Conservation (phyloP, 805 yeast species). For the Barnettozyma populi region DNA sequence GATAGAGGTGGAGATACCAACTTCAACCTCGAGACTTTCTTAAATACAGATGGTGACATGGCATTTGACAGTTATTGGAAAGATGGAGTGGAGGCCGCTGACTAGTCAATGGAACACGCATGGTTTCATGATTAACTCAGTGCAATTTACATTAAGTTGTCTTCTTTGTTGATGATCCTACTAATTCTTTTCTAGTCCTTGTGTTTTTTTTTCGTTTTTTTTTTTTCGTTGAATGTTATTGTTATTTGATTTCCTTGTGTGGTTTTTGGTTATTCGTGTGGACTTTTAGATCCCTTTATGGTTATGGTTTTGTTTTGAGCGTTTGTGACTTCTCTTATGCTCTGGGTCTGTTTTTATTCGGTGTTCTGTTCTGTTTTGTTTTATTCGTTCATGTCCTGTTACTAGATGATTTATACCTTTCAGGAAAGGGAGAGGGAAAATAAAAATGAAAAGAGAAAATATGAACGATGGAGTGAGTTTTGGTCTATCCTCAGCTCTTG, state of each 20-base stretch:
- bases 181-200: no score
- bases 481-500: neutral
- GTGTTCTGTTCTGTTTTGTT: neutral
- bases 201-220: neutral
- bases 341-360: neutral
- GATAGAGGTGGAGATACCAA: conserved; percentile 32
- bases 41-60: conserved; percentile 35
- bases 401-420: conserved; percentile 1
- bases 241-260: no score
- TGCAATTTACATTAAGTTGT: no score
- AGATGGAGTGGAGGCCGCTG: conserved; percentile 36
- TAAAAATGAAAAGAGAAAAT: neutral
- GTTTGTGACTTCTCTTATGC: neutral
- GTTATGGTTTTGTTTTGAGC: neutral
- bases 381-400: neutral
- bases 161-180: no score
- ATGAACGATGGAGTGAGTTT: neutral
- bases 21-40: conserved; percentile 40
- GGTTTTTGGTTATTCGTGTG: neutral
- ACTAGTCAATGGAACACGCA: conserved; percentile 13
- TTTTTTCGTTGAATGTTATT: neutral
- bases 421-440: conserved; percentile 1
- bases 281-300: neutral
- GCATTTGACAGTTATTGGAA: conserved; percentile 37
- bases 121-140: neutral